These are phyloP conservation scores for Solanum commersonii DNA, from an alignment of 257 asterid genomes.

Conservation along the genomic window DNA sequence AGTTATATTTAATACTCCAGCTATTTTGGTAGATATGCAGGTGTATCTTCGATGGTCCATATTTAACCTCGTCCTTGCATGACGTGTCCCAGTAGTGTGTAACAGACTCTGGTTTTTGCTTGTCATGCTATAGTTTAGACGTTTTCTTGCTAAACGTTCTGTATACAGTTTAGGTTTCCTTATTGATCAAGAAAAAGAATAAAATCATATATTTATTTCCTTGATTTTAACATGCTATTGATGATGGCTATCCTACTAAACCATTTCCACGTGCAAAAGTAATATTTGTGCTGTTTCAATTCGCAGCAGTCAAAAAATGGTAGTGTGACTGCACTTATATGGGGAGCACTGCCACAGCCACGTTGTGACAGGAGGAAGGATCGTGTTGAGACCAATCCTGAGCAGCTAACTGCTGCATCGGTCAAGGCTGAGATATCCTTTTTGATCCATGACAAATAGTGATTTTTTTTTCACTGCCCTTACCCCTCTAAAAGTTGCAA, in stretches of 20 bases:
- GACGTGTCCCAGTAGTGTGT: background rate
- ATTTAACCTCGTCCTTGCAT: background rate
- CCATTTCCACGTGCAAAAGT: background rate
- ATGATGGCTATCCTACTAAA: background rate
- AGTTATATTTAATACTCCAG: background rate
- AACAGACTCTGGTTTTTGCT: background rate
- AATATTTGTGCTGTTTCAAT: conserved; percentile 1
- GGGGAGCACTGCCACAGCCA: conserved; percentile 99
- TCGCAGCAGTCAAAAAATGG: conserved; percentile 72
- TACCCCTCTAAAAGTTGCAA: background rate
- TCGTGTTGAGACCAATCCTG: conserved; percentile 98
- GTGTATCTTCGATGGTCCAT: background rate
- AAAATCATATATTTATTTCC: background rate
- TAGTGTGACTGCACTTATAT: conserved; percentile 64
- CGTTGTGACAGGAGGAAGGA: conserved; percentile 94
- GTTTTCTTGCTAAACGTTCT: background rate
- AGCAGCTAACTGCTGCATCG: conserved; percentile 98
- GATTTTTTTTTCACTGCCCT: background rate
- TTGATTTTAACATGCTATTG: background rate
- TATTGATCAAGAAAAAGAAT: background rate
- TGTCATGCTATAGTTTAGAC: background rate
- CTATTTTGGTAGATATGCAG: background rate
- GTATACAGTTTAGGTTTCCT: background rate
- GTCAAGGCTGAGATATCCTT: conserved; percentile 97
- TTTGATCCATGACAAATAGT: background rate